Evolutionary conservation across 495 filamentous ascomycete species (phyloP).

Genomic region (Neurospora sp.): DNA sequence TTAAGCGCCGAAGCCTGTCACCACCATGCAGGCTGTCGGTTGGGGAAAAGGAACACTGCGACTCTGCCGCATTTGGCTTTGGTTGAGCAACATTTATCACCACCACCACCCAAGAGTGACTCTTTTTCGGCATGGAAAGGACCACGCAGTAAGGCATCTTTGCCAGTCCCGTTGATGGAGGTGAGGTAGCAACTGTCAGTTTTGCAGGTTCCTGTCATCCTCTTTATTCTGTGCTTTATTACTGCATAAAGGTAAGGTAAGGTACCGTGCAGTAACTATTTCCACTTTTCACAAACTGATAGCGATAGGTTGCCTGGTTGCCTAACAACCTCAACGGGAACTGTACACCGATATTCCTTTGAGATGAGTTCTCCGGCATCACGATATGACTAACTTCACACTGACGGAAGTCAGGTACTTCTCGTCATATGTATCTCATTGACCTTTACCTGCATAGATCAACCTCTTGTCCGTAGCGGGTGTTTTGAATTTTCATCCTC

Average conservation of each 20-base stretch:
- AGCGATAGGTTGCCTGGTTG: neutral
- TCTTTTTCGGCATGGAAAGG: neutral
- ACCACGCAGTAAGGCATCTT: neutral
- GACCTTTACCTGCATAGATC: neutral
- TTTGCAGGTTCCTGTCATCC: neutral
- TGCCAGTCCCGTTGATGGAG: neutral
- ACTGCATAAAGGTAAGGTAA: neutral
- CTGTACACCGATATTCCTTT: neutral
- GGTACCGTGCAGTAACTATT: neutral
- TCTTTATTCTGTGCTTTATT: neutral
- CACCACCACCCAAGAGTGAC: neutral
- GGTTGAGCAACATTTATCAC: neutral
- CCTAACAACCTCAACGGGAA: neutral
- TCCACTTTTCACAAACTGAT: neutral
- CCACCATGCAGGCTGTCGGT: conserved; percentile 23
- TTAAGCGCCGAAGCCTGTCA: conserved; percentile 29
- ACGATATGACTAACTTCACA: neutral
- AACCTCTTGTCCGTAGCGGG: neutral
- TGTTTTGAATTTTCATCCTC: neutral
- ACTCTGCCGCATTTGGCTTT: neutral
- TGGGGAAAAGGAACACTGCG: neutral
- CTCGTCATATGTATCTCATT: neutral
- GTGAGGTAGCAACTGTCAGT: neutral
- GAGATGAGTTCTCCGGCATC: neutral
- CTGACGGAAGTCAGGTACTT: neutral